Conservation (phyloP, 345 rosid genomes). For the Reutealis trisperma region DNA sequence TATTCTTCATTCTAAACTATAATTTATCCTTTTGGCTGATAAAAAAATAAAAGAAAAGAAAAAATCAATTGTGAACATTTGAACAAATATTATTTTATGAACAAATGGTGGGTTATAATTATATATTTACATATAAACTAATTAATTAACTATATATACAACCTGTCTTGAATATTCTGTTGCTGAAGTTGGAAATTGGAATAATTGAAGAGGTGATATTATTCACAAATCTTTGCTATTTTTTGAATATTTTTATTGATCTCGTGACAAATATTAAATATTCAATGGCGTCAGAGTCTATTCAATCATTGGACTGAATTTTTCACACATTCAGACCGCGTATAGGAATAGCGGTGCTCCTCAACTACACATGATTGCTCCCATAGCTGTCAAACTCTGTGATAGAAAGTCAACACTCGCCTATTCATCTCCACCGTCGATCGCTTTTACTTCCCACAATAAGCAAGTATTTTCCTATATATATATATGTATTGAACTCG, state of each 20-base stretch:
- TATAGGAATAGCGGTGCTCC: constrained; percentile 13
- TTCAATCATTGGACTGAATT: constrained; percentile 6
- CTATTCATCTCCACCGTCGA: background rate
- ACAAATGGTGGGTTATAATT: background rate
- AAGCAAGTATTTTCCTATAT: too few relatives aligned
- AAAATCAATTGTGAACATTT: too few relatives aligned
- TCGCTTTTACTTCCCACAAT: background rate
- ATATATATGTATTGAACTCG: too few relatives aligned
- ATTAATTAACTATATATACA: background rate
- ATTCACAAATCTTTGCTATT: background rate
- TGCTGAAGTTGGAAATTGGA: background rate
- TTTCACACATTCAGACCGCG: background rate
- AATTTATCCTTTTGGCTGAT: too few relatives aligned
- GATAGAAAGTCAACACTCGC: background rate
- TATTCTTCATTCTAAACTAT: too few relatives aligned
- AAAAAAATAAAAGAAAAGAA: too few relatives aligned
- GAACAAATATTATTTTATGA: too few relatives aligned
- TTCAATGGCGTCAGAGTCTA: background rate
- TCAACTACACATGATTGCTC: constrained; percentile 14
- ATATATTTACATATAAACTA: background rate
- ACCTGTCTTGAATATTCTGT: background rate
- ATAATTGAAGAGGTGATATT: too few relatives aligned
- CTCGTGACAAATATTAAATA: too few relatives aligned
- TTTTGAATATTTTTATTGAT: background rate
- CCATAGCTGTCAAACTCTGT: constrained; percentile 8